These are phyloP conservation scores for Dysphania ambrosioides DNA, from an alignment of 148 eudicot species.

Conservation along the genomic window DNA sequence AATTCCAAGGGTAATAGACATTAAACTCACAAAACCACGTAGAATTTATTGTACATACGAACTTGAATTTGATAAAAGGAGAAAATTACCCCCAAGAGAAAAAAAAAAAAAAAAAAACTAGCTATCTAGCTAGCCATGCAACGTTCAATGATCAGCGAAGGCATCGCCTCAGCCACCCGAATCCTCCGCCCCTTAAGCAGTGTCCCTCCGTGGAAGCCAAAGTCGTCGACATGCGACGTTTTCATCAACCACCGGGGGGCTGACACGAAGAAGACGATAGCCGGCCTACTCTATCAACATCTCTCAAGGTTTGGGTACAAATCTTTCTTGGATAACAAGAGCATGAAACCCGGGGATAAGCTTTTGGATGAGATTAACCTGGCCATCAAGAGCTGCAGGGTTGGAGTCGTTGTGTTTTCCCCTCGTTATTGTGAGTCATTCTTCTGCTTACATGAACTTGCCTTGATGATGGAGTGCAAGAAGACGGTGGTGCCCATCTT, in stretches of 20 bases:
- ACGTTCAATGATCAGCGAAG: constrained; percentile 24
- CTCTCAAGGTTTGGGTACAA: constrained; percentile 32
- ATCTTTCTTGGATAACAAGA: constrained; percentile 64
- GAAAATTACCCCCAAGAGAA: background rate
- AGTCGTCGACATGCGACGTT: constrained; percentile 43
- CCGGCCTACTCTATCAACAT: constrained; percentile 50
- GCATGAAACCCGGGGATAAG: constrained; percentile 60
- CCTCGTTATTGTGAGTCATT: constrained; percentile 59
- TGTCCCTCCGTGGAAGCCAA: background rate
- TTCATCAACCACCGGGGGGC: constrained; percentile 67
- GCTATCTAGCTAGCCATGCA: constrained; percentile 25
- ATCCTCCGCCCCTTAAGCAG: background rate
- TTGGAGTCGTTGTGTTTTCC: constrained; percentile 63
- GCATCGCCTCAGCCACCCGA: constrained; percentile 1
- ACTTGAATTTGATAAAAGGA: background rate
- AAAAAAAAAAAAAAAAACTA: background rate
- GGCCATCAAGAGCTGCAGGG: constrained; percentile 35
- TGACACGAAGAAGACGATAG: constrained; percentile 58
- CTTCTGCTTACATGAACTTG: constrained; percentile 65
- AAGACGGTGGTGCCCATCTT: constrained; percentile 58
- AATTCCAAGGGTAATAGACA: no score
- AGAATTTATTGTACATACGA: background rate
- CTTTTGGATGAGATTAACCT: constrained; percentile 44
- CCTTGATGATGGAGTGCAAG: constrained; percentile 45
- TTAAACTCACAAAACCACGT: background rate